Percentiles rank a stretch among this genome's conserved stretches.
phyloP scores from a whole-genome alignment of 192 early-diverging fungal genomes.

The Chytriomyces sp. region DNA sequence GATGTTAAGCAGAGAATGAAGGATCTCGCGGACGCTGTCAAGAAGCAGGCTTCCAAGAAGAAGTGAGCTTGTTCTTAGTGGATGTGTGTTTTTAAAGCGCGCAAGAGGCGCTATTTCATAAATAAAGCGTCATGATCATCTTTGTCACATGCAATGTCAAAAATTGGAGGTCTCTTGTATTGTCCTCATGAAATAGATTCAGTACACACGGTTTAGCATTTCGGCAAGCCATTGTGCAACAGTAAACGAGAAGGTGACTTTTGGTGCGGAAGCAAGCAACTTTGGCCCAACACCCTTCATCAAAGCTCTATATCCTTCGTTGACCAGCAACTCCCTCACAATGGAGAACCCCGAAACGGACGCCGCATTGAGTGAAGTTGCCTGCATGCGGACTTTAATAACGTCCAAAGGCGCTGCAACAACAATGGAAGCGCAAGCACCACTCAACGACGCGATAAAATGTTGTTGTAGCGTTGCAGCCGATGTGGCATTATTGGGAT shows the following conservation, averaged over 20 bases:
- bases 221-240: constrained; percentile 16
- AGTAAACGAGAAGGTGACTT: constrained; percentile 79
- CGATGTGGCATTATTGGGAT: constrained; percentile 54
- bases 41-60: constrained; percentile 43
- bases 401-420: constrained; percentile 93
- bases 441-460: constrained; percentile 85
- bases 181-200: neutral
- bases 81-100: too few relatives aligned
- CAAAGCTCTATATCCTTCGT: constrained; percentile 83
- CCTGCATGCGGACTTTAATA: constrained; percentile 93
- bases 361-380: constrained; percentile 78
- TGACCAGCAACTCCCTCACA: constrained; percentile 74
- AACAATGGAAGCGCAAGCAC: constrained; percentile 82
- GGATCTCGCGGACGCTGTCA: constrained; percentile 51
- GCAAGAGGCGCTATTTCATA: too few relatives aligned
- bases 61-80: constrained; percentile 21
- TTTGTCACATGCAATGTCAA: too few relatives aligned
- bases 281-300: constrained; percentile 71
- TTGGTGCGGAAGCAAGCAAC: constrained; percentile 68
- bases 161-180: too few relatives aligned
- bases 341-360: constrained; percentile 77
- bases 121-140: too few relatives aligned
- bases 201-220: neutral
- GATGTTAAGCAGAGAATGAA: constrained; percentile 59
- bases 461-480: constrained; percentile 86